Percentiles rank a stretch among this genome's conserved stretches.
These are phyloP conservation scores for Yarrowia sp. DNA, from an alignment of 805 yeast species.

Conservation along the genomic window DNA sequence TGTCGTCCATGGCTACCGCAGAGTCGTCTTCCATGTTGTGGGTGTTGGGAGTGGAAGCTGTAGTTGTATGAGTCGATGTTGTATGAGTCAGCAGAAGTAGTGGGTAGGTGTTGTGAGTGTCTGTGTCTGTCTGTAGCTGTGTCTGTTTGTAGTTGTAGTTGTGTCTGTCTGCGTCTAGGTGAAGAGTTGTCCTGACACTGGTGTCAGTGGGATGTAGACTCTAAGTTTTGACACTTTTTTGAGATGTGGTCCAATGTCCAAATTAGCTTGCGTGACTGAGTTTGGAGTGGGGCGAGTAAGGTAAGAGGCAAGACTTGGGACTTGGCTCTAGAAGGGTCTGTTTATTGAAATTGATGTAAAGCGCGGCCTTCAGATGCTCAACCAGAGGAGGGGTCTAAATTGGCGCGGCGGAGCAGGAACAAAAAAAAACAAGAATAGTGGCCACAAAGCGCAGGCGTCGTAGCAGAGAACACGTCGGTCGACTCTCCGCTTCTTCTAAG, in stretches of 20 bases:
- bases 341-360: no score
- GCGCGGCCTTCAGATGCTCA: no score
- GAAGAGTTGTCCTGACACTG: not conserved
- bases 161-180: not conserved
- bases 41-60: not conserved
- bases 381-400: no score
- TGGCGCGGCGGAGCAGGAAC: no score
- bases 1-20: constrained; percentile 24
- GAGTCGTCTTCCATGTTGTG: constrained; percentile 15
- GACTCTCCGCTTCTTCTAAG: no score
- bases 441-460: no score
- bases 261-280: constrained; percentile 21
- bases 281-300: constrained; percentile 17
- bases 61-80: not conserved
- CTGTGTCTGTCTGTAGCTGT: not conserved
- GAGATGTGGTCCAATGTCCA: constrained; percentile 24
- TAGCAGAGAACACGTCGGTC: no score
- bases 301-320: no score
- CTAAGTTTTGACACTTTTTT: constrained; percentile 21
- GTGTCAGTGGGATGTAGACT: constrained; percentile 22
- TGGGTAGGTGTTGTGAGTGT: not conserved
- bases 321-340: no score
- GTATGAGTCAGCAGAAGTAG: not conserved
- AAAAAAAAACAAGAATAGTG: no score
- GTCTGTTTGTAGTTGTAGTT: not conserved